Base-by-base conservation (phyloP, 2,329 filamentous ascomycete genomes). In the Onygenales sp. region DNA sequence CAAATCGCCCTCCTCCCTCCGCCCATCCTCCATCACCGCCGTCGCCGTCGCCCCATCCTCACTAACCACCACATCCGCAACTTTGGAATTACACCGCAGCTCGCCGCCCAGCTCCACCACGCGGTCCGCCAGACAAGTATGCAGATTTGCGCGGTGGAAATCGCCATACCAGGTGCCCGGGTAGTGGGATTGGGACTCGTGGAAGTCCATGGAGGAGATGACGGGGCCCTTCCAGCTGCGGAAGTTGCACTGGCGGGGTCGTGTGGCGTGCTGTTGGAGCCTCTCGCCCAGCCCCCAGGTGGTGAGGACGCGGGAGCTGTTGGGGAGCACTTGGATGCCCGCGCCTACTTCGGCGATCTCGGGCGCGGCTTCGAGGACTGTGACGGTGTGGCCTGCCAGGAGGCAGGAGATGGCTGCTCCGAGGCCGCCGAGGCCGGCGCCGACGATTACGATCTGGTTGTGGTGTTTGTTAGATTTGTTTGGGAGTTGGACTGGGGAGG, bases 331-430 rank as follows among this genome's bases (percentile, higher is more conserved):
- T 53, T 68, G 65, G 42, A 68, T 67, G 33, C 66, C 67, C 32
- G 64, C 66, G 33, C 66, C 65, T 51, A 72, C 71, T 61, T 76
- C 73, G 49, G 59, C 66, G 1, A 76, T 59, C 6, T 62, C 55
- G 0, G 59, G 46, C 0, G 73, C 70, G 59, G 71, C 66, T 54
- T 76, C 73, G 10, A 72, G 62, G 10, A 59, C 40, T 6, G 54
- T 59, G 34, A 60, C 57, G 34, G 21, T 54, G 49, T 62, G 57
- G 17, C 60, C 57, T 5, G 59, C 57, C 36, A 51, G 55, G 31
- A 54, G 54, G 21, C 57, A 56, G 3, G 50, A 51, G 52, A 61
- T 60, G 14, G 58, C 60, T n/a, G 60, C 58, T 33, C 57, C 56
- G 10, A 61, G 51, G 34, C 59, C 59, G n/a, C 58, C 60, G n/a